phyloP scores from a whole-genome alignment of 2,329 filamentous ascomycete species.

The Colletotrichum lini region DNA sequence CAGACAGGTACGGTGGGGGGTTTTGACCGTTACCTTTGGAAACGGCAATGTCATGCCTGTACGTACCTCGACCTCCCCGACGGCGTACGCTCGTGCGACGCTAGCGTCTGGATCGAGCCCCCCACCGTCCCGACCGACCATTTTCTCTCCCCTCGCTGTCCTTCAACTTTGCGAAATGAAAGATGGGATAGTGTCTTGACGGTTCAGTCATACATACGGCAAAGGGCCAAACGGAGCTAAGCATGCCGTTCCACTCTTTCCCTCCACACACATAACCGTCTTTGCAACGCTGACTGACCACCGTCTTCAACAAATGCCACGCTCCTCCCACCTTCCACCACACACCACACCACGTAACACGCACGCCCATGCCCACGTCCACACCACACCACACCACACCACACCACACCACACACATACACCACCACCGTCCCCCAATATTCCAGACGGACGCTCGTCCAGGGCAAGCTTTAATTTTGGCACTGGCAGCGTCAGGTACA shows the following conservation, averaged over 20 bases:
- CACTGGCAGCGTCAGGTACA: slow-evolving; percentile 34
- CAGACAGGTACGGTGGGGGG: background rate
- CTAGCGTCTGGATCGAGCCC: background rate
- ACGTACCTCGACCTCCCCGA: too few relatives aligned
- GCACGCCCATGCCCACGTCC: background rate
- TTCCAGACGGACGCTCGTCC: slow-evolving; percentile 26
- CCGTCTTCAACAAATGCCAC: too few relatives aligned
- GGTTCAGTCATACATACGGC: background rate
- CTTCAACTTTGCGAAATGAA: background rate
- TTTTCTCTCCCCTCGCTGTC: background rate
- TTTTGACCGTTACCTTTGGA: background rate
- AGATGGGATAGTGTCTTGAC: background rate
- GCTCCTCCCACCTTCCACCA: too few relatives aligned
- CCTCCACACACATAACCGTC: background rate
- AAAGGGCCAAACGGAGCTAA: background rate
- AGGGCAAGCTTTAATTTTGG: slow-evolving; percentile 38
- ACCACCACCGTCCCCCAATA: slow-evolving; percentile 11
- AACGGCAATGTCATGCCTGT: background rate
- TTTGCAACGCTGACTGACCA: too few relatives aligned
- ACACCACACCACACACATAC: too few relatives aligned
- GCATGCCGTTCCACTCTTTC: background rate
- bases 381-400: background rate
- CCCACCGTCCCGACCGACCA: background rate
- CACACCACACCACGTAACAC: background rate
- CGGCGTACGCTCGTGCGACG: background rate